These are phyloP conservation scores for Cryptococcus neoformans DNA, from an alignment of 1,284 basidiomycete species.

Conservation along the genomic window DNA sequence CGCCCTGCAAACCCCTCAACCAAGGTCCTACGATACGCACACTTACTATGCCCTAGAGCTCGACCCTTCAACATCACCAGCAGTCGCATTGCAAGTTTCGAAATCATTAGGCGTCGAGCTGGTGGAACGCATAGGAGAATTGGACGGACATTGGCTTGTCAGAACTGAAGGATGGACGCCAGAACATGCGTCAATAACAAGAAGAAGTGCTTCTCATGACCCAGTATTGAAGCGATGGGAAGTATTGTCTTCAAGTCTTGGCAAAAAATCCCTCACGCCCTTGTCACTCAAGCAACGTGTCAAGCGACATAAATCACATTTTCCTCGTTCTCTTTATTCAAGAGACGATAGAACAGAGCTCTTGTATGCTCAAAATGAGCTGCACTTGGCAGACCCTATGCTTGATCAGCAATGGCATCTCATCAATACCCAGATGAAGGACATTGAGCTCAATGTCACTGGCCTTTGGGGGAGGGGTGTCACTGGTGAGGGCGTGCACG, in stretches of 20 bases:
- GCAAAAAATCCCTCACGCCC: slow-evolving; percentile 18
- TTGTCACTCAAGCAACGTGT: slow-evolving; percentile 20
- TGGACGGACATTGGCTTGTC: slow-evolving; percentile 82
- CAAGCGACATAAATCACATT: slow-evolving; percentile 16
- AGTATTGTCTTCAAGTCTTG: slow-evolving; percentile 3
- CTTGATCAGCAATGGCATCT: slow-evolving; percentile 89
- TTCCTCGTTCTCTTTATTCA: slow-evolving; percentile 31
- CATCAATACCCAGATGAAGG: slow-evolving; percentile 47
- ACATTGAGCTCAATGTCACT: slow-evolving; percentile 56
- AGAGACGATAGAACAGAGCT: slow-evolving; percentile 56
- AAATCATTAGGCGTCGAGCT: slow-evolving; percentile 71
- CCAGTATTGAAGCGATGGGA: slow-evolving; percentile 28
- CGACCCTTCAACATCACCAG: slow-evolving; percentile 56
- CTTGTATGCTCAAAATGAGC: slow-evolving; percentile 41
- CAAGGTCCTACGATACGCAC: slow-evolving; percentile 65
- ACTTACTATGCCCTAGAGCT: slow-evolving; percentile 60
- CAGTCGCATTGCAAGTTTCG: slow-evolving; percentile 53
- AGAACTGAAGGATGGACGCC: slow-evolving; percentile 49
- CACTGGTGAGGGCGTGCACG: slow-evolving; percentile 79
- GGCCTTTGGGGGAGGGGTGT: slow-evolving; percentile 67
- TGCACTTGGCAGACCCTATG: slow-evolving; percentile 80
- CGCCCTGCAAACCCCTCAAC: slow-evolving; percentile 20
- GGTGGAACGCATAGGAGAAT: slow-evolving; percentile 83
- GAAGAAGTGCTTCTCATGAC: slow-evolving; percentile 16
- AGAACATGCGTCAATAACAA: slow-evolving; percentile 6